Base-by-base conservation (phyloP, 768 basidiomycete species). In the Tephrocybe sp. region DNA sequence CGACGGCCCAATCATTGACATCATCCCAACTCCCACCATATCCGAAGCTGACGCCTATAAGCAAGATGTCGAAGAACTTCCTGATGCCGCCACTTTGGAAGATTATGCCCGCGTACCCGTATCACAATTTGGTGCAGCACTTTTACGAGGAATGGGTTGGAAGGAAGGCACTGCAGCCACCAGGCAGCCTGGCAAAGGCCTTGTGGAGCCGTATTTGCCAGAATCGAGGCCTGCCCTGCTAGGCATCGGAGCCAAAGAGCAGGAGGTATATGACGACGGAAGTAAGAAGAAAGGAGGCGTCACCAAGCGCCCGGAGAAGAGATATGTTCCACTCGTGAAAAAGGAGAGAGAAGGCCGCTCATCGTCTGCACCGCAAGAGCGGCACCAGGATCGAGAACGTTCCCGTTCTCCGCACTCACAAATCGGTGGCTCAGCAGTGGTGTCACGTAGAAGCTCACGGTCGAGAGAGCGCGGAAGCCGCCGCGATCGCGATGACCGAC, bases 141-240 rank as follows among this genome's bases (percentile, higher is more conserved):
- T 98, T 58, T 74, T 97, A 3, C 80, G 94, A 38, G 95, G 95
- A 0, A 98, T 98, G 97, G 94, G 94, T 2, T 97, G 93, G 93
- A 89, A 89, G 52, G 84, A 88, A 29, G 88, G 89, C 1, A 78
- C 78, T 3, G 82, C 85, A 3, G 90, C 89, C 2, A 76, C 83
- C 19, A 74, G 79, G 37, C 83, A 79, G 30, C 73, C 78, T 8
- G 76, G 82, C 13, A 76, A 80, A 52, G 88, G 83, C 2, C 63
- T 83, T 13, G 75, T 81, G 2, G 82, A 92, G 57, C 86, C 94
- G 1, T 94, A 91, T 63, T 68, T 94, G 0, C 97, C 97, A 0
- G 71, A 77, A 47, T 73, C 88, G 2, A 78, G 97, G 13, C 94
- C 95, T 0, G 85, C 93, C 0, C 67, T 98, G 11, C 70, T 98